Percentiles rank a stretch among this genome's conserved stretches.
phyloP scores from a whole-genome alignment of 495 filamentous ascomycete species.

The Penicillium dipodomyicola region DNA sequence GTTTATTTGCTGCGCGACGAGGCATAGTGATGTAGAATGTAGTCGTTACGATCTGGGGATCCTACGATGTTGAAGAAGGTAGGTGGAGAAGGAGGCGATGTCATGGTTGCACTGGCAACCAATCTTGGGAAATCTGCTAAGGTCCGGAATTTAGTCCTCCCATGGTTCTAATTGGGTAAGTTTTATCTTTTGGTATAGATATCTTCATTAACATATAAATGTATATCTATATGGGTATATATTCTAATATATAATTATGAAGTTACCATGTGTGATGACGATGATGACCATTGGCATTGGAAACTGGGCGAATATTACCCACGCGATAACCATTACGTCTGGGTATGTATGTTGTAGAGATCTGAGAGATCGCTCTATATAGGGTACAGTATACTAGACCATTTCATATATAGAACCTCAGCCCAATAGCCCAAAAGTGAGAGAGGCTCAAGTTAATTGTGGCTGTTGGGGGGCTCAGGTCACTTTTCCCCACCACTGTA shows the following conservation, averaged over 20 bases:
- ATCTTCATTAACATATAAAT: too few relatives aligned
- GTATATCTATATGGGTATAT: too few relatives aligned
- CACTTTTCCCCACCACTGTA: conserved; percentile 11
- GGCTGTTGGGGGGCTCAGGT: conserved; percentile 5
- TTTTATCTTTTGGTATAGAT: too few relatives aligned
- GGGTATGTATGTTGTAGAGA: not conserved
- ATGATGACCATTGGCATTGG: conserved; percentile 13
- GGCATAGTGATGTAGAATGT: conserved; percentile 46
- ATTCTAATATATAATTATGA: too few relatives aligned
- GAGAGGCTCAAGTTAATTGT: conserved; percentile 5
- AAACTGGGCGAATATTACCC: not conserved
- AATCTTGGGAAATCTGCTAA: not conserved
- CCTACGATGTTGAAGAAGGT: not conserved
- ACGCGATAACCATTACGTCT: not conserved
- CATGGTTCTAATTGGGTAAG: conserved; percentile 4
- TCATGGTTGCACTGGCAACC: conserved; percentile 33
- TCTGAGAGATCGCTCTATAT: not conserved
- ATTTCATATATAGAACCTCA: not conserved
- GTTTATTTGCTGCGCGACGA: conserved; percentile 57
- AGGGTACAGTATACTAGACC: not conserved
- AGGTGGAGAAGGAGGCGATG: conserved; percentile 2
- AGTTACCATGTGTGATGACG: conserved; percentile 12
- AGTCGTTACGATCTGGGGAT: not conserved
- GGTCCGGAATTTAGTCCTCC: conserved; percentile 1
- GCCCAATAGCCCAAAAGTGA: not conserved